Evolutionary conservation across 768 basidiomycete genomes (phyloP), one percentile per base, ranked within the genome.

Genomic region (Chalciporus chontae): DNA sequence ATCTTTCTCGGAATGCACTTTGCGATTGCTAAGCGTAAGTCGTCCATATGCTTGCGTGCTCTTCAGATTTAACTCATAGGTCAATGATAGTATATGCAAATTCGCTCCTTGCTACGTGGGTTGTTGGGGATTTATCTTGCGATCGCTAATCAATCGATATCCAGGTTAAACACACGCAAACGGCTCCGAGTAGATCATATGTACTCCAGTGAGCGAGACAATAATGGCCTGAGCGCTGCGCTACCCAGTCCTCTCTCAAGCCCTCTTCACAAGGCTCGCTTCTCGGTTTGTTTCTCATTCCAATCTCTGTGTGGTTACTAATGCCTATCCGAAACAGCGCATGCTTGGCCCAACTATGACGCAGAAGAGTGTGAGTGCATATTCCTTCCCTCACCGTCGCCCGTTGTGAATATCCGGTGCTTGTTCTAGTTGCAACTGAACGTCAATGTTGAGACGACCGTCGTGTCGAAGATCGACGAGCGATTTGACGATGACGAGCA

Each of bases 1-100:
- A 67, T 68, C 47, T 68, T 70, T 62, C 55, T 68, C 3, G 67
- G 65, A 5, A 68, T 68, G 64, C 67, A 68, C 52, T 68, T 68
- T 45, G 63, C 67, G 1, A 68, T 68, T 10, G 66, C 68, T 8
- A 68, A 68, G 49, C 13, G 67, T 68, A 53, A 0, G 69, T 9
- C 19, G 31, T 37, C 10, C 1, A 26, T n/a, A 24, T 31, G 26
- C 26, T n/a, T 10, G 0, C n/a, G n/a, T 6, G 3, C 19, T 26
- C 17, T 27, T 5, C 21, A 10, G 23, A 6, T 8, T 29, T 6
- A 5, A 0, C 23, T 54, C 5, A 52, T 36, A 2, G 3, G 14
- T 15, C 29, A 8, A 14, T 27, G 4, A 7, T 7, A 68, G 67
- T 68, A 43, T 68, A 68, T 8, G 67, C 67, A 1, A 68, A 68